Evolutionary conservation across 2,329 filamentous ascomycete genomes (phyloP), one percentile per base, ranked within the genome.

Genomic region (Penicillium sp.): DNA sequence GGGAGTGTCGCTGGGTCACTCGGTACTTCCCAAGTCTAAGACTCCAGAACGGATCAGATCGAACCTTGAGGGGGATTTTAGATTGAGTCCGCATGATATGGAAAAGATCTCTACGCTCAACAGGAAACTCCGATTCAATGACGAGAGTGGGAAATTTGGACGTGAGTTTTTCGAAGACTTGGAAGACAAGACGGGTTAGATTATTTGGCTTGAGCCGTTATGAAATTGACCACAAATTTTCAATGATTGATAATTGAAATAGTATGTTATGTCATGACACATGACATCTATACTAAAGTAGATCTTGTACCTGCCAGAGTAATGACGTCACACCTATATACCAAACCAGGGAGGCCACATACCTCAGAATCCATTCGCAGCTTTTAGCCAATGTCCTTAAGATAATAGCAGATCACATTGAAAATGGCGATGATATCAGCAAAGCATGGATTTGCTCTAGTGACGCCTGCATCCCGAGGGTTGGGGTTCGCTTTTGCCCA

Each of bases 71-170:
- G 73, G 72, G 9, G 82, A 85, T 65, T 89, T 89, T 69, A 80
- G 82, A 65, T 75, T 89, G 25, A 77, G 79, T 1, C 62, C 68
- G 0, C 81, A 81, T 49, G 86, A 89, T 63, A 71, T 88, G 63
- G 70, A 81, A 65, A 82, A 79, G 71, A 81, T 85, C 49, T 73
- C 77, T 37, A 64, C 58, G 0, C 74, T 87, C 20, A 83, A 88
- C 66, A 84, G 81, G 73, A 86, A 86, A 70, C 44, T 85, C 60
- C 74, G 85, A 41, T 86, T 87, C 66, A 87, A 86, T 53, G 84
- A 87, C 66, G 79, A 83, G 4, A 81, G 77, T 42, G 72, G 66
- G 6, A 74, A 71, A 22, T 87, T 87, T 72, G 79, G 82, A 3
- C 83, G 80, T 69, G 73, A 83, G 7, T 85, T 86, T 61, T 87